phyloP scores from a whole-genome alignment of 257 asterid species.

The Thymus mandschuricus region DNA sequence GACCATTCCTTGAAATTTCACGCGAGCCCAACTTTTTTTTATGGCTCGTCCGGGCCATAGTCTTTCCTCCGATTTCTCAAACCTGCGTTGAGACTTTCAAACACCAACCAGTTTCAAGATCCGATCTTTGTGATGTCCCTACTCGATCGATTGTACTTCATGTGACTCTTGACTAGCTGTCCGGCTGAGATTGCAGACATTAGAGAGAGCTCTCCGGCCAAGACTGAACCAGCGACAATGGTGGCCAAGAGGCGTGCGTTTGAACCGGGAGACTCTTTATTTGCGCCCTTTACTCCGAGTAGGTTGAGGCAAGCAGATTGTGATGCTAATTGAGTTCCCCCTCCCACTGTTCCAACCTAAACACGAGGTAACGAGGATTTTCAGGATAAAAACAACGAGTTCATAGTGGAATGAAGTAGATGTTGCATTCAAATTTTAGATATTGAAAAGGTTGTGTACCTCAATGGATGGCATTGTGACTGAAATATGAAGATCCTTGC shows the following conservation, averaged over 20 bases:
- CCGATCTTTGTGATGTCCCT: conserved; percentile 60
- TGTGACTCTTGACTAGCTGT: conserved; percentile 89
- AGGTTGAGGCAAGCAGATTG: conserved; percentile 91
- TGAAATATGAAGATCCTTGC: conserved; percentile 85
- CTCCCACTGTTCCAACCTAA: conserved; percentile 92
- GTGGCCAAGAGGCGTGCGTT: conserved; percentile 73
- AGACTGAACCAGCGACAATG: conserved; percentile 75
- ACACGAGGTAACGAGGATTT: neutral
- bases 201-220: conserved; percentile 88
- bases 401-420: neutral
- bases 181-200: conserved; percentile 96
- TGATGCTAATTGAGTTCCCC: conserved; percentile 91
- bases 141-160: conserved; percentile 92
- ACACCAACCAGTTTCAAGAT: conserved; percentile 24
- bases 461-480: conserved; percentile 97
- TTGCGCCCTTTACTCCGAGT: conserved; percentile 87
- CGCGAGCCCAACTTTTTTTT: conserved; percentile 3
- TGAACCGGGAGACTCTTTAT: conserved; percentile 72
- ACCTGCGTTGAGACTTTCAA: conserved; percentile 1
- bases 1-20: neutral
- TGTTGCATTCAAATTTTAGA: neutral
- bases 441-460: conserved; percentile 46
- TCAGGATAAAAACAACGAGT: neutral
- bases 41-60: conserved; percentile 7
- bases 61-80: neutral